Base-by-base conservation (phyloP, 331 rosid genomes). In the Quercus tomentella region DNA sequence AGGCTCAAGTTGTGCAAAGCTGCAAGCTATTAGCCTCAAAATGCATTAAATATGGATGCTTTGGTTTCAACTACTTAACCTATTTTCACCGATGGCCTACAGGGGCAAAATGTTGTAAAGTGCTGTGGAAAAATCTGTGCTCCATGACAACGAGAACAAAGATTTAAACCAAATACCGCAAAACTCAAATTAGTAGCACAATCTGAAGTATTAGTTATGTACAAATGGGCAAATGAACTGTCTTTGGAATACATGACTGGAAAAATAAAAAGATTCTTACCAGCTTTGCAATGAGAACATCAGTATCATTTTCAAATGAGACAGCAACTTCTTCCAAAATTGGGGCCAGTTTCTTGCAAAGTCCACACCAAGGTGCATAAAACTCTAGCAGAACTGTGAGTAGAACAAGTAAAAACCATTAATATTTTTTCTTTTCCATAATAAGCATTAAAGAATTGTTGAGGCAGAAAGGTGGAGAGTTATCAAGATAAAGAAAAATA, bases 291-390 rank as follows among this genome's bases (percentile, higher is more conserved):
- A 95, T 90, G 56, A 87, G 6, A 61, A 95, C 84, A 79, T 84
- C 88, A 49, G 90, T 80, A 77, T 93, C 96, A 14, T 67, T 91
- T 88, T 84, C 87, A 55, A 76, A 91, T 21, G 92, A 89, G 75
- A 84, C 81, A 41, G 98, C 97, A 82, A 95, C 90, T 87, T 91
- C 99, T 57, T 95, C 98, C 84, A 90, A 80, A 56, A 89, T 89
- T 74, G 99, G 97, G 72, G 97, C 91, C 78, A 93, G 82, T 70
- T 87, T 65, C 74, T 82, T 91, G 93, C 97, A 95, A 56, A 78
- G 87, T 72, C 90, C 92, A 56, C 97, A 91, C 95, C 92, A 86
- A 12, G 97, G 97, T 72, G 97, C 91, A 85, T 91, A 89, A 62
- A 95, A 90, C 84, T 90, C 98, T 0, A 95, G 73, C 79, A 95